These are phyloP conservation scores for Emiliania huxleyi DNA, from an alignment of 78 protist species.

Conservation along the genomic window DNA sequence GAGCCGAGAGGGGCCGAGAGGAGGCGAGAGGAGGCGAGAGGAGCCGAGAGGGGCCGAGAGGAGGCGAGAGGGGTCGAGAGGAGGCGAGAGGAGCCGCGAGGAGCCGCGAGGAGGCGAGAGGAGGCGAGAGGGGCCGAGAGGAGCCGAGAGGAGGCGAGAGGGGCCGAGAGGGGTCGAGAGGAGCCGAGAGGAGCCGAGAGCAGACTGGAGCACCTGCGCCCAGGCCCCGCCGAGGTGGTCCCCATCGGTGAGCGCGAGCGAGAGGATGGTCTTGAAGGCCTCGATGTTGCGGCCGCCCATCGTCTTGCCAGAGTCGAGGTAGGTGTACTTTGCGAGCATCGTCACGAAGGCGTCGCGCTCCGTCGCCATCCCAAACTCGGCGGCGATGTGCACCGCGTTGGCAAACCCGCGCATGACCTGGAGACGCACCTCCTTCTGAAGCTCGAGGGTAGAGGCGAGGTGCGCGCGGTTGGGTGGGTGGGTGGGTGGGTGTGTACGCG, in stretches of 20 bases:
- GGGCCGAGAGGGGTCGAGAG: no score
- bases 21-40: no score
- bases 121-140: no score
- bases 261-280: slow-evolving; percentile 67
- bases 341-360: slow-evolving; percentile 91
- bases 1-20: no score
- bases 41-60: no score
- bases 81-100: not conserved
- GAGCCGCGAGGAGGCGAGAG: no score
- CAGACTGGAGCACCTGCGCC: slow-evolving; percentile 58
- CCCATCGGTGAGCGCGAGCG: slow-evolving; percentile 81
- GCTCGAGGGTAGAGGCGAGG: no score
- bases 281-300: slow-evolving; percentile 84
- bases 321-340: slow-evolving; percentile 86
- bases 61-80: no score
- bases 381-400: slow-evolving; percentile 62
- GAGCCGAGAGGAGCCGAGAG: slow-evolving; percentile 74
- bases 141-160: no score
- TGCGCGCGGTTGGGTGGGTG: not conserved
- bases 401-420: slow-evolving; percentile 36
- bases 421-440: no score
- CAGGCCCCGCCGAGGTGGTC: slow-evolving; percentile 80
- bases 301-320: slow-evolving; percentile 45
- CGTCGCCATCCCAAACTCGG: slow-evolving; percentile 66
- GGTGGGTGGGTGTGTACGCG: no score